Conservation (phyloP, 1,284 basidiomycete species). For the Leccinum huronense region DNA sequence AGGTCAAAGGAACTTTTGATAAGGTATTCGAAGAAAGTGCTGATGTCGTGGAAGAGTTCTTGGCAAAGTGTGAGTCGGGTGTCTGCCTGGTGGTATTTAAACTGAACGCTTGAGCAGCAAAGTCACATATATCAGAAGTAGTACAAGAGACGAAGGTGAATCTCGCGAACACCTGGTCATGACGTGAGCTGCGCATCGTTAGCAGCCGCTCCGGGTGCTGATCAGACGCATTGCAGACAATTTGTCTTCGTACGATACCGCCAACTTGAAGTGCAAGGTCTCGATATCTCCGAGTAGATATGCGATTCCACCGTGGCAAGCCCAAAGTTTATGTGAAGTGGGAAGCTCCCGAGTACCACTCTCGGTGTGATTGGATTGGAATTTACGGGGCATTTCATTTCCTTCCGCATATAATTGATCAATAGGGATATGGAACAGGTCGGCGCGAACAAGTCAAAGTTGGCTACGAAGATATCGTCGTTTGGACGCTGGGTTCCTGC, state of each 20-base stretch:
- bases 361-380: slow-evolving; percentile 96
- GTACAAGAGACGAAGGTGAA: slow-evolving; percentile 90
- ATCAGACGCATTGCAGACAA: slow-evolving; percentile 79
- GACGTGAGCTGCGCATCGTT: slow-evolving; percentile 54
- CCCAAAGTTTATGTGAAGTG: slow-evolving; percentile 84
- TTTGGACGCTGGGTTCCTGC: slow-evolving; percentile 93
- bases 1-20: slow-evolving; percentile 91
- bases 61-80: slow-evolving; percentile 73
- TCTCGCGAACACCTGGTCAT: slow-evolving; percentile 87
- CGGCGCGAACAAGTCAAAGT: slow-evolving; percentile 79
- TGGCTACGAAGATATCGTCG: slow-evolving; percentile 85
- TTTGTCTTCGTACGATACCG: slow-evolving; percentile 73
- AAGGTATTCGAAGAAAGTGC: slow-evolving; percentile 93
- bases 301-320: slow-evolving; percentile 86
- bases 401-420: neutral
- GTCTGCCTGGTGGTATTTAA: neutral
- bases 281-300: slow-evolving; percentile 47
- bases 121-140: slow-evolving; percentile 70
- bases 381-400: slow-evolving; percentile 65
- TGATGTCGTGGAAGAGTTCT: slow-evolving; percentile 88
- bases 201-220: neutral
- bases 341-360: slow-evolving; percentile 86
- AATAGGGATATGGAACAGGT: slow-evolving; percentile 47
- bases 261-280: slow-evolving; percentile 81
- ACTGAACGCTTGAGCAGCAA: slow-evolving; percentile 37